Evolutionary conservation across 208 protist genomes (phyloP).

Genomic region (Lotmaria passim): DNA sequence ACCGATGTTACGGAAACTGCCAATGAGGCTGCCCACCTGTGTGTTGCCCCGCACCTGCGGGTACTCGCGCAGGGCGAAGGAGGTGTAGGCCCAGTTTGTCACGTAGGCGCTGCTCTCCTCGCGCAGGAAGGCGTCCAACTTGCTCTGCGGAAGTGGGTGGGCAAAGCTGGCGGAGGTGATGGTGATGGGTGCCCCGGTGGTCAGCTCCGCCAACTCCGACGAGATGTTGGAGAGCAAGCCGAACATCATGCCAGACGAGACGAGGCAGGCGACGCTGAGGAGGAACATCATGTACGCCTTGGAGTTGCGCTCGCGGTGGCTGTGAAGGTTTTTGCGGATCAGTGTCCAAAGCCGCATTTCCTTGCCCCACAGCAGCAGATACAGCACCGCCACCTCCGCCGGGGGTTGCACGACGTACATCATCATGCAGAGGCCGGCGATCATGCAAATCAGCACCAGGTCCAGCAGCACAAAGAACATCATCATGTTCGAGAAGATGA

Average conservation of each 20-base stretch:
- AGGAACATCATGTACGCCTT: conserved; percentile 97
- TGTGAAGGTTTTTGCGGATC: conserved; percentile 91
- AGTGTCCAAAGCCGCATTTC: conserved; percentile 77
- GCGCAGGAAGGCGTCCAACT: conserved; percentile 57
- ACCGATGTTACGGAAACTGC: conserved; percentile 26
- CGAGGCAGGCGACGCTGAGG: conserved; percentile 85
- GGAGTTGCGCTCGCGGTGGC: conserved; percentile 86
- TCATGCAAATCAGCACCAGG: conserved; percentile 90
- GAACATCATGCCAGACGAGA: conserved; percentile 89
- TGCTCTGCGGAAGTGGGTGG: conserved; percentile 48
- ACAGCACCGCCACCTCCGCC: conserved; percentile 70
- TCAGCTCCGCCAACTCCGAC: conserved; percentile 45
- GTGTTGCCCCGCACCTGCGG: conserved; percentile 57
- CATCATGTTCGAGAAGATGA: conserved; percentile 87
- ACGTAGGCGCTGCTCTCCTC: conserved; percentile 36
- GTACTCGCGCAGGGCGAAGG: conserved; percentile 61
- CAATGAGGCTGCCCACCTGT: conserved; percentile 42
- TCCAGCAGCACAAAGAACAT: conserved; percentile 94
- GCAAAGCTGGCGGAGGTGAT: conserved; percentile 43
- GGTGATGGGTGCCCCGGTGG: conserved; percentile 59
- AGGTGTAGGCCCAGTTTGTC: conserved; percentile 66
- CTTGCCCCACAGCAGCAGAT: conserved; percentile 86
- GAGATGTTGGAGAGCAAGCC: conserved; percentile 53
- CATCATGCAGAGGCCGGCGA: conserved; percentile 93
- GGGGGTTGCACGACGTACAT: conserved; percentile 74